These are phyloP conservation scores for Paracamarosporium sp. DNA, from an alignment of 2,329 filamentous ascomycete species.

Conservation along the genomic window DNA sequence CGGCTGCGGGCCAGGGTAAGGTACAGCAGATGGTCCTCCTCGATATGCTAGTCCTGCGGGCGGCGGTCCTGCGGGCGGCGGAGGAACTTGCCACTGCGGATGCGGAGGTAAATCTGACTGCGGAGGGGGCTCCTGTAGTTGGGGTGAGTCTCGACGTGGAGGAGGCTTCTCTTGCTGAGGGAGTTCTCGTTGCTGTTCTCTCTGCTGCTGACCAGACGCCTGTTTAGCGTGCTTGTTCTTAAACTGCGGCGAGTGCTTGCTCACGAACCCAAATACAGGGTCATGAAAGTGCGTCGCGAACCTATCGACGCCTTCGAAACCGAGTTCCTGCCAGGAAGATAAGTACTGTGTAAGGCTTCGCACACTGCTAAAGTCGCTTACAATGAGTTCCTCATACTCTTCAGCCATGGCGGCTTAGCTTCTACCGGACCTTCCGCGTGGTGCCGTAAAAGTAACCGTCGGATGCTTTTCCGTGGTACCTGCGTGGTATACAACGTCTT, in stretches of 20 bases:
- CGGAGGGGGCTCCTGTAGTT: not conserved
- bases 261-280: conserved; percentile 26
- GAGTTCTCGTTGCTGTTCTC: conserved; percentile 1
- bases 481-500: not conserved
- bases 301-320: conserved; percentile 41
- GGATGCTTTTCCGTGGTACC: conserved; percentile 1
- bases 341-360: not conserved
- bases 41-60: not conserved
- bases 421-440: not conserved
- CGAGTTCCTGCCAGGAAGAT: conserved; percentile 39
- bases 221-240: conserved; percentile 8
- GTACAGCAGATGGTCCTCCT: not conserved
- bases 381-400: not conserved
- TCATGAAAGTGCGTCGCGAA: conserved; percentile 40
- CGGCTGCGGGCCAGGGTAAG: not conserved
- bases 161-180: not conserved
- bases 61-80: not conserved
- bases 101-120: not conserved
- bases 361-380: not conserved
- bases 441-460: not conserved
- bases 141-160: not conserved
- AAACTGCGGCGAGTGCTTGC: conserved; percentile 15
- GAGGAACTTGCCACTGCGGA: not conserved
- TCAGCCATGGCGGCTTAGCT: conserved; percentile 1
- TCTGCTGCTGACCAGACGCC: conserved; percentile 5